Conservation (phyloP, 331 rosid genomes). For the Malus hybrid region DNA sequence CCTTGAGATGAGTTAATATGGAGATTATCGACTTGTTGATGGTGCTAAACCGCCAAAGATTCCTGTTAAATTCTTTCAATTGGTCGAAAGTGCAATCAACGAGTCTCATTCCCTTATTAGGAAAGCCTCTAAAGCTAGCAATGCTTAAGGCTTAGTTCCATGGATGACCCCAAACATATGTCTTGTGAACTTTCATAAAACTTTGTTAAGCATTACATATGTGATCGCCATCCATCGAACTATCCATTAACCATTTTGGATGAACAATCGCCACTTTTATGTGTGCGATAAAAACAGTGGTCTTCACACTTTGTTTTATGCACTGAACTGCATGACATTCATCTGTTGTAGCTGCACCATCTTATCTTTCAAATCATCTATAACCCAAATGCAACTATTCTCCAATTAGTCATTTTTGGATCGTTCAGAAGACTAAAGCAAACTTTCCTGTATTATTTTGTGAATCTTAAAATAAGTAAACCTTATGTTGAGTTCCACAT, state of each 20-base stretch:
- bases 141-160: slow-evolving; percentile 29
- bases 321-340: too few species aligned
- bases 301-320: not conserved
- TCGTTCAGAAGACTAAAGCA: not conserved
- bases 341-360: too few species aligned
- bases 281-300: not conserved
- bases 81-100: slow-evolving; percentile 34
- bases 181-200: slow-evolving; percentile 44
- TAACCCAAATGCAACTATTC: too few species aligned
- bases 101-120: slow-evolving; percentile 26
- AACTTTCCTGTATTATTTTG: not conserved
- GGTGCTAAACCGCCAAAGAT: slow-evolving; percentile 44
- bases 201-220: not conserved
- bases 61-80: slow-evolving; percentile 30
- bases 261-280: too few species aligned
- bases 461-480: not conserved
- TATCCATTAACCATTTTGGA: too few species aligned
- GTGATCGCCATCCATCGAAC: not conserved
- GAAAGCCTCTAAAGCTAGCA: slow-evolving; percentile 7
- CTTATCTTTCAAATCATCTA: too few species aligned
- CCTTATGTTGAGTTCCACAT: too few species aligned
- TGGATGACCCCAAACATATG: slow-evolving; percentile 51
- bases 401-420: not conserved
- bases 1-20: slow-evolving; percentile 47
- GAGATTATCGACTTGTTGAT: slow-evolving; percentile 37